Evolutionary conservation across 2,329 filamentous ascomycete species (phyloP).

Genomic region (Colletotrichum lentis): DNA sequence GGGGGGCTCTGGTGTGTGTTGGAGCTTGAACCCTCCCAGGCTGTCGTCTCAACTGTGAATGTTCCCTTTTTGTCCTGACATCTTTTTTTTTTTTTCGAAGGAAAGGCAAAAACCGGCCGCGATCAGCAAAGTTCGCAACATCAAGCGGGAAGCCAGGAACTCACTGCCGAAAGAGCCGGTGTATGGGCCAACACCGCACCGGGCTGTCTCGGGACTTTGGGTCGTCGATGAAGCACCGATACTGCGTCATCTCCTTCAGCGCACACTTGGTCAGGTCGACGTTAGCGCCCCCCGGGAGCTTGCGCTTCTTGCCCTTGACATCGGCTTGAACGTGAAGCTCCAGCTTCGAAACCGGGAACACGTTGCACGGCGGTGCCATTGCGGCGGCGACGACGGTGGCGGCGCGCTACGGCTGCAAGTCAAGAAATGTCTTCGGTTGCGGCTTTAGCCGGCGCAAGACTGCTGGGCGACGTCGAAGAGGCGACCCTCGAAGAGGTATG

Average conservation of each 20-base stretch:
- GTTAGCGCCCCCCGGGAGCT: constrained; percentile 51
- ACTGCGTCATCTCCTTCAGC: constrained; percentile 67
- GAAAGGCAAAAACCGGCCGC: constrained; percentile 13
- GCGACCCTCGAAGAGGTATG: constrained; percentile 67
- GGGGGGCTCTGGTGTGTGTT: not conserved
- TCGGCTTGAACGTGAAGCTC: constrained; percentile 59
- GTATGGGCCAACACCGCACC: constrained; percentile 65
- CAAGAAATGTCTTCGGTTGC: constrained; percentile 50
- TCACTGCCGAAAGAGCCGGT: constrained; percentile 68
- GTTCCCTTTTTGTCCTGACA: constrained; percentile 65
- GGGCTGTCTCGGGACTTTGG: constrained; percentile 56
- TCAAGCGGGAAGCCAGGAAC: constrained; percentile 41
- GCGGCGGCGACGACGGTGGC: not conserved
- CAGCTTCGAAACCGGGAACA: constrained; percentile 63
- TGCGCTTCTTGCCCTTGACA: constrained; percentile 60
- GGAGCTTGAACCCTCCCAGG: constrained; percentile 59
- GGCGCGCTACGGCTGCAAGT: not conserved
- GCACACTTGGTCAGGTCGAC: constrained; percentile 65
- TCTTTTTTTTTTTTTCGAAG: constrained; percentile 52
- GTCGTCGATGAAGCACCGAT: constrained; percentile 64
- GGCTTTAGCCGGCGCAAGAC: constrained; percentile 55
- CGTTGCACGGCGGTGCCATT: constrained; percentile 67
- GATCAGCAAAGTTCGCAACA: not conserved
- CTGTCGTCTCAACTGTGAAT: constrained; percentile 71
- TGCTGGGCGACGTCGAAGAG: constrained; percentile 66